A percentile compares a stretch with the other conserved stretches of the same genome.
phyloP scores from a whole-genome alignment of 2,329 filamentous ascomycete species.

The Fusarium drepaniforme region DNA sequence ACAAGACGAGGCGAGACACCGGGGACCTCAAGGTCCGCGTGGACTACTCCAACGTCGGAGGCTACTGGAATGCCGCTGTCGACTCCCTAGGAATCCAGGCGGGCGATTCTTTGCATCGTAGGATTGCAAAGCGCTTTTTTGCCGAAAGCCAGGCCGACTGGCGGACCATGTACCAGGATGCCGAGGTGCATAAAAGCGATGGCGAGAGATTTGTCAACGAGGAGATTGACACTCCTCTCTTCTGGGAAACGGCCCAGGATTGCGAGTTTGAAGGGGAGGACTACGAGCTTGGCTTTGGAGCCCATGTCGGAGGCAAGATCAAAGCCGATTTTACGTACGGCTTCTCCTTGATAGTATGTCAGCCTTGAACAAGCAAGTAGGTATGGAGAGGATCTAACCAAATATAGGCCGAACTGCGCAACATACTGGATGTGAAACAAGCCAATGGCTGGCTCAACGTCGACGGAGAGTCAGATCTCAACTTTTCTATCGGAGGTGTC shows the following conservation, averaged over 20 bases:
- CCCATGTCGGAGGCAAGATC: neutral
- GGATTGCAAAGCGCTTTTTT: neutral
- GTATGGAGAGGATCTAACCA: neutral
- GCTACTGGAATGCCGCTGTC: neutral
- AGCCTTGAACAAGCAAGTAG: neutral
- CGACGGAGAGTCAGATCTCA: neutral
- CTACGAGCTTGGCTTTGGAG: conserved; percentile 5
- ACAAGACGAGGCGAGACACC: neutral
- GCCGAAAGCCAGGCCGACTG: neutral
- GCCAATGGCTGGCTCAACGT: neutral
- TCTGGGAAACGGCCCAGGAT: neutral
- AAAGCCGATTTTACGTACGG: neutral
- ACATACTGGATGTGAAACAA: neutral
- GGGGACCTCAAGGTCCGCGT: neutral
- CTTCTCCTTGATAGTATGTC: neutral
- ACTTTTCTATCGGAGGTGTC: neutral
- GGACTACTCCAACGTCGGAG: neutral
- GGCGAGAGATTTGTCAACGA: neutral
- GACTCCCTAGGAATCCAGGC: neutral
- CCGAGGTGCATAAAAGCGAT: neutral
- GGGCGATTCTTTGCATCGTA: neutral
- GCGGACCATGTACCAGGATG: neutral
- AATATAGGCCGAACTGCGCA: neutral
- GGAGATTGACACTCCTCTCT: neutral
- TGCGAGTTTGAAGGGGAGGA: conserved; percentile 5